Conservation (phyloP, 768 basidiomycete genomes). For the Psilocybe azurescens region DNA sequence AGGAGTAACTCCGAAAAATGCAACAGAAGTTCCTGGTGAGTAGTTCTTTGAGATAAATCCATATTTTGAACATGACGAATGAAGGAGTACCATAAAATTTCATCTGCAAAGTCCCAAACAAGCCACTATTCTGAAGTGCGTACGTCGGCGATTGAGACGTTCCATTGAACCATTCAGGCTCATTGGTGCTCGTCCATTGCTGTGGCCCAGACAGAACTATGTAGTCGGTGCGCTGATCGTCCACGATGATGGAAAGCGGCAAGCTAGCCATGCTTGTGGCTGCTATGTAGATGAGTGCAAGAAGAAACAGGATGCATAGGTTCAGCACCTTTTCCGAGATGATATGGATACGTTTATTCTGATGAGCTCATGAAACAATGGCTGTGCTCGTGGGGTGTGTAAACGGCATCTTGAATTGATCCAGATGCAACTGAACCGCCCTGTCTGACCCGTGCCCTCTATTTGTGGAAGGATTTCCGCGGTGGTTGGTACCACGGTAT, state of each 20-base stretch:
- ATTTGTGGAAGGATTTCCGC: no score
- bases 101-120: conserved; percentile 19
- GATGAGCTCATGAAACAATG: background rate
- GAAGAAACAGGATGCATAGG: background rate
- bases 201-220: conserved; percentile 18
- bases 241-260: conserved; percentile 20
- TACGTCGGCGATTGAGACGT: conserved; percentile 20
- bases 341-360: background rate
- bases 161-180: conserved; percentile 26
- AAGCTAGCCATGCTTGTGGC: conserved; percentile 7
- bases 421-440: background rate
- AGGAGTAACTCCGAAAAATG: conserved; percentile 30
- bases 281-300: no score
- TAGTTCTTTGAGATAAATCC: background rate
- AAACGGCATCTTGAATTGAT: background rate
- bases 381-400: background rate
- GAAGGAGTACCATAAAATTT: conserved; percentile 24
- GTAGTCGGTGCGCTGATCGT: conserved; percentile 21
- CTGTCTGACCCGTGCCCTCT: background rate
- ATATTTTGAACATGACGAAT: background rate
- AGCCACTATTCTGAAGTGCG: conserved; percentile 10
- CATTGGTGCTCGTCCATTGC: conserved; percentile 17
- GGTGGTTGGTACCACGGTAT: no score
- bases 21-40: conserved; percentile 28
- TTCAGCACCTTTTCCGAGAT: background rate